Base-by-base conservation (phyloP, 148 eudicot species). In the Rhododendron kiyosumense region DNA sequence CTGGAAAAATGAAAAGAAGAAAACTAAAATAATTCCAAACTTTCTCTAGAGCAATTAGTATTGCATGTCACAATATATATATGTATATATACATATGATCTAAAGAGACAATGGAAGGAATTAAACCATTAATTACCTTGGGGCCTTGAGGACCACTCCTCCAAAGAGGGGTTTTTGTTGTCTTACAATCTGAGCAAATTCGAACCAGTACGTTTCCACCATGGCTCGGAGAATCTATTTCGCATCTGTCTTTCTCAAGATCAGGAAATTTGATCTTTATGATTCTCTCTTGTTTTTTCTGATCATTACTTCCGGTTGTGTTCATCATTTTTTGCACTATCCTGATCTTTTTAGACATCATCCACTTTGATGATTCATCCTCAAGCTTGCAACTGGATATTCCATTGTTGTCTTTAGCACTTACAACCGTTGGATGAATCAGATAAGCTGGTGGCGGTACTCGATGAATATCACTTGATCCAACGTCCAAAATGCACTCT, bases 91-190 rank as follows among this genome's bases (percentile, higher is more conserved):
- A 5, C 0, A 5, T 43, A 5, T 67, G 74, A 67, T 26, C 74
- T 67, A 26, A 30, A 73, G 5, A 77, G 20, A 3, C 3, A 18
- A 20, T 8, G 52, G 11, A 38, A 8, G 79, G 63, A 26, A 11
- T 45, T 46, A 65, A 41, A 1, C 13, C 59, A 41, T 24, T n/a
- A 92, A 41, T 24, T n/a, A 92, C 94, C 92, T 92, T 92, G 78
- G 94, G 94, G 76, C 94, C 94, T 87, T 87, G 93, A 89, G 94
- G 94, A 13, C 94, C 94, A 84, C 93, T 89, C 79, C 94, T 89
- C 94, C 94, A 92, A 73, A 92, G 92, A 43, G 94, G 94, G 85
- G 94, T 92, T 48, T 91, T 92, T 46, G 91, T 90, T 9, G 94
- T 92, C 79, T 89, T 90, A 80, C 94, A 92, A 84, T 92, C 92